These are phyloP conservation scores for Penicillium expansum DNA, from an alignment of 2,329 filamentous ascomycete genomes.

Conservation along the genomic window DNA sequence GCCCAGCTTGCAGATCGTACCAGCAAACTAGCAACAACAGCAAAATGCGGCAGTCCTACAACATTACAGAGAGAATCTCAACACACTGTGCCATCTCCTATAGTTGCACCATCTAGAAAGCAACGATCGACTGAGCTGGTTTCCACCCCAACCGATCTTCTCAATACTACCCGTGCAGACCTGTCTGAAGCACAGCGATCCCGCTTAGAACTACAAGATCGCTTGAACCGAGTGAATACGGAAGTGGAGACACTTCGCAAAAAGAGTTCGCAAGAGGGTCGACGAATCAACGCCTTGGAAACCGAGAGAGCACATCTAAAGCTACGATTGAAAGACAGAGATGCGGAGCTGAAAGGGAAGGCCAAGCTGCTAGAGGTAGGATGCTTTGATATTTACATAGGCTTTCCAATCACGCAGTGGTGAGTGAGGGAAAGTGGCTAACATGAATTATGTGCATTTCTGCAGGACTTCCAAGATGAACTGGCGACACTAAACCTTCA, in stretches of 20 bases:
- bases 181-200: constrained; percentile 74
- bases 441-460: constrained; percentile 6
- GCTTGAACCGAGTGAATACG: constrained; percentile 60
- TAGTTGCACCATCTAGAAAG: constrained; percentile 31
- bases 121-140: constrained; percentile 22
- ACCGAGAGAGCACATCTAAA: constrained; percentile 61
- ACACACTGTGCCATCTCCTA: constrained; percentile 27
- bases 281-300: constrained; percentile 61
- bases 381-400: not conserved
- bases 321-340: constrained; percentile 70
- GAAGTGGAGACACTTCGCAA: constrained; percentile 64
- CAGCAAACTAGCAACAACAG: constrained; percentile 49
- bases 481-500: constrained; percentile 84
- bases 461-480: constrained; percentile 82
- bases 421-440: not conserved
- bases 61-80: constrained; percentile 23
- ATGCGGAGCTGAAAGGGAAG: constrained; percentile 83
- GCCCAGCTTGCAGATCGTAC: constrained; percentile 66
- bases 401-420: not conserved
- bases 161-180: constrained; percentile 56
- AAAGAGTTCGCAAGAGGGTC: constrained; percentile 59
- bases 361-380: constrained; percentile 73
- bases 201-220: constrained; percentile 64
- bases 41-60: constrained; percentile 14
- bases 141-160: constrained; percentile 32